Evolutionary conservation across 75 land plant genomes (phyloP).

Genomic region (Sequoiadendron giganteum): DNA sequence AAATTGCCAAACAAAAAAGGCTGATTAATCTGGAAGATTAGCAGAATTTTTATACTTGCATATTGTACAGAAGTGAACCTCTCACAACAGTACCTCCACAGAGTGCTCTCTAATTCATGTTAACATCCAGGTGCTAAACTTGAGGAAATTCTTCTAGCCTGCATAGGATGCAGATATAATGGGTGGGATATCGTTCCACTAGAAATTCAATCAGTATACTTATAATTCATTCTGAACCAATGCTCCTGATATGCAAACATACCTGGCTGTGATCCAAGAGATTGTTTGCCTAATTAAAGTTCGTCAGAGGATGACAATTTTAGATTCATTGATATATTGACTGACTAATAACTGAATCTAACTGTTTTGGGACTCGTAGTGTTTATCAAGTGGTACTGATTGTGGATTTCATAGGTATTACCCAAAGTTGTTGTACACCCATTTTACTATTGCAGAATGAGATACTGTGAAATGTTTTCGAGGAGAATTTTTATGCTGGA

Average conservation of each 20-base stretch:
- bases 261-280: background rate
- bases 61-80: background rate
- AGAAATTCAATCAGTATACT: background rate
- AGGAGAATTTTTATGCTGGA: background rate
- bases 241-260: conserved; percentile 1
- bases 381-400: background rate
- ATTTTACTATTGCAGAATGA: background rate
- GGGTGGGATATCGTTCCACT: background rate
- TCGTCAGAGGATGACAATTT: background rate
- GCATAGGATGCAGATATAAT: background rate
- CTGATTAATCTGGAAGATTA: conserved; percentile 1
- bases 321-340: background rate
- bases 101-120: background rate
- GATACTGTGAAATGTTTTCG: background rate
- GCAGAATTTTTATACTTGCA: background rate
- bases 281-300: background rate
- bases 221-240: background rate
- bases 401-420: background rate
- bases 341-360: background rate
- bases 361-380: background rate
- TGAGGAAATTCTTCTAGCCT: background rate
- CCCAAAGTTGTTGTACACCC: background rate
- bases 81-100: background rate
- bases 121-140: background rate
- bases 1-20: background rate